Percentiles rank a stretch among this genome's conserved stretches.
phyloP scores from a whole-genome alignment of 106 monocot species.

The Dioscorea alata region DNA sequence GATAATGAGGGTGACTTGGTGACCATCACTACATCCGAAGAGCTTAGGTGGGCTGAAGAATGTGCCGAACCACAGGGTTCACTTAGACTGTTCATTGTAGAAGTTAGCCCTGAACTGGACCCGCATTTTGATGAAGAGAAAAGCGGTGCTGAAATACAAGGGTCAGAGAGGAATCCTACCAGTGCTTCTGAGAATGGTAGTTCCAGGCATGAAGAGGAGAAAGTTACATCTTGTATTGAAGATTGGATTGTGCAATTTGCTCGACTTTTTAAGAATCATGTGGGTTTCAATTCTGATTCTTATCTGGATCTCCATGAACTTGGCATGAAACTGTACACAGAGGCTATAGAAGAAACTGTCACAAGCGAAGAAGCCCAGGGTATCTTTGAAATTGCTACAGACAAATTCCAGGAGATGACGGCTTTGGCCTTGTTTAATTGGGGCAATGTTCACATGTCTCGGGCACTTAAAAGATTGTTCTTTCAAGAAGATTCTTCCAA shows the following conservation, averaged over 20 bases:
- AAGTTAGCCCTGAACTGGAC: slow-evolving; percentile 81
- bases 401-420: slow-evolving; percentile 94
- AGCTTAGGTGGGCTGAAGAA: slow-evolving; percentile 75
- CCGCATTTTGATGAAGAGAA: slow-evolving; percentile 42
- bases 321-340: slow-evolving; percentile 85
- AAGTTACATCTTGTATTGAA: slow-evolving; percentile 36
- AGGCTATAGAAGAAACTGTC: slow-evolving; percentile 84
- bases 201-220: slow-evolving; percentile 18
- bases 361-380: slow-evolving; percentile 81
- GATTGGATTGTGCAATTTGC: slow-evolving; percentile 92
- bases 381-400: slow-evolving; percentile 52
- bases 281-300: slow-evolving; percentile 73
- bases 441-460: slow-evolving; percentile 96
- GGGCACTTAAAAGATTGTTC: slow-evolving; percentile 59
- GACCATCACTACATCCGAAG: slow-evolving; percentile 81
- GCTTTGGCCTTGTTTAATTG: slow-evolving; percentile 89
- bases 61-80: slow-evolving; percentile 55
- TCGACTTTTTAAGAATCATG: slow-evolving; percentile 70
- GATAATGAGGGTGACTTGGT: slow-evolving; percentile 92
- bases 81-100: slow-evolving; percentile 52
- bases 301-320: slow-evolving; percentile 82
- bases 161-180: slow-evolving; percentile 20
- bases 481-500: slow-evolving; percentile 42
- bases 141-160: slow-evolving; percentile 14
- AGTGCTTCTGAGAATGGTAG: slow-evolving; percentile 35